These are phyloP conservation scores for Daldinia bambusicola DNA, from an alignment of 495 filamentous ascomycete species.

Conservation along the genomic window DNA sequence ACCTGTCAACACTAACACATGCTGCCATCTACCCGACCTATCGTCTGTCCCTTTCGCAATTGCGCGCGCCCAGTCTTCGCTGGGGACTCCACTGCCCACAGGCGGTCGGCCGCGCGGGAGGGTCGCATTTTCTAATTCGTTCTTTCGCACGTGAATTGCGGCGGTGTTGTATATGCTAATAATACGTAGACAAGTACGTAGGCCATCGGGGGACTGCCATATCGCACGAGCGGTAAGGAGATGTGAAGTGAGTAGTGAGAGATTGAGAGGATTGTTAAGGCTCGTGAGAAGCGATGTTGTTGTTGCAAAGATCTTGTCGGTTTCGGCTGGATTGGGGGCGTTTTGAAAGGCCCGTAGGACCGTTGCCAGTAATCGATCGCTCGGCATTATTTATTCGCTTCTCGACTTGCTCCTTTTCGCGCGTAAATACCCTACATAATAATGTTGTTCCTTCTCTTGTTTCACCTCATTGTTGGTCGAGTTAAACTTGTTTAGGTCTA, in stretches of 20 bases:
- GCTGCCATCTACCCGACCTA: slow-evolving; percentile 86
- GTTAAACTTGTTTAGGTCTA: not conserved
- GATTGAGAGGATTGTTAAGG: slow-evolving; percentile 88
- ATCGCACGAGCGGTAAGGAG: slow-evolving; percentile 86
- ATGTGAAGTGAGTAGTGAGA: slow-evolving; percentile 90
- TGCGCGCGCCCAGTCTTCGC: slow-evolving; percentile 85
- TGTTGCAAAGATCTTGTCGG: slow-evolving; percentile 74
- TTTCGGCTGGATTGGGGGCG: slow-evolving; percentile 59
- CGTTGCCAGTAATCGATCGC: slow-evolving; percentile 62
- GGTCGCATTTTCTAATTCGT: slow-evolving; percentile 65
- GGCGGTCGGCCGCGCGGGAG: slow-evolving; percentile 48
- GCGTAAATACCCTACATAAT: not conserved
- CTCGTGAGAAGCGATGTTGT: slow-evolving; percentile 83
- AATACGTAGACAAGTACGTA: slow-evolving; percentile 77
- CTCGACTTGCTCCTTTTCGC: not conserved
- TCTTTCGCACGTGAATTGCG: slow-evolving; percentile 69
- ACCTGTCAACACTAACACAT: slow-evolving; percentile 81
- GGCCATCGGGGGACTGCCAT: slow-evolving; percentile 78
- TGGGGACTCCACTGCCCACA: slow-evolving; percentile 61
- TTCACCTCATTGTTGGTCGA: not conserved
- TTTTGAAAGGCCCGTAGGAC: slow-evolving; percentile 63
- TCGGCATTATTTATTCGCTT: slow-evolving; percentile 54
- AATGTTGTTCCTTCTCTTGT: not conserved
- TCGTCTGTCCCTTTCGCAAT: slow-evolving; percentile 87
- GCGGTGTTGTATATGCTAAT: slow-evolving; percentile 91